These are phyloP conservation scores for Pseudogymnoascus sp. DNA, from an alignment of 2,329 filamentous ascomycete species.

Conservation along the genomic window DNA sequence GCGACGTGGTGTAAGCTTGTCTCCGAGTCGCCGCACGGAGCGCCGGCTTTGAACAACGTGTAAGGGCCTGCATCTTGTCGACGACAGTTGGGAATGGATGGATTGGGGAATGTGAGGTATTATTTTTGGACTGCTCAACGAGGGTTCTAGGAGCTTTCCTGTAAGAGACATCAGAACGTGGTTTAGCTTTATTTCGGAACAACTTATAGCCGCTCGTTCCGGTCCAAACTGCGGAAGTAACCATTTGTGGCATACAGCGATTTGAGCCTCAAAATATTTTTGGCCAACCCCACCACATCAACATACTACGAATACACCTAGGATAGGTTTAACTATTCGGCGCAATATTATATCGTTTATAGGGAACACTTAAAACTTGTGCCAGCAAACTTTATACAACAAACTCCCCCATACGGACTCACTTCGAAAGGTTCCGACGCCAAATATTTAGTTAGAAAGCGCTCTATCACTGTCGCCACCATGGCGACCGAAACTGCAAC, in stretches of 20 bases:
- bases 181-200: slow-evolving; percentile 7
- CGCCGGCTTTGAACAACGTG: slow-evolving; percentile 62
- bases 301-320: neutral
- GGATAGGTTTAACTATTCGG: neutral
- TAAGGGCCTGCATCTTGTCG: slow-evolving; percentile 73
- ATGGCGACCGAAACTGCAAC: slow-evolving; percentile 58
- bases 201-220: neutral
- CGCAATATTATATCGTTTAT: neutral
- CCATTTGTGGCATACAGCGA: neutral
- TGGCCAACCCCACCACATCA: neutral
- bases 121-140: neutral
- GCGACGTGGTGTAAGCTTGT: slow-evolving; percentile 62
- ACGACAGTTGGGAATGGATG: slow-evolving; percentile 20
- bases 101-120: slow-evolving; percentile 7
- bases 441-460: neutral
- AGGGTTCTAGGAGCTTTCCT: slow-evolving; percentile 8
- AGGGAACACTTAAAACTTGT: neutral
- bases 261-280: slow-evolving; percentile 6
- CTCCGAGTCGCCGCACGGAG: slow-evolving; percentile 59
- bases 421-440: neutral
- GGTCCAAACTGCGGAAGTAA: neutral
- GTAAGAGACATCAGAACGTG: slow-evolving; percentile 5
- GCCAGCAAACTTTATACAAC: neutral
- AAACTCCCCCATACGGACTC: neutral
- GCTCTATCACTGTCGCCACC: slow-evolving; percentile 24